Evolutionary conservation across 345 rosid genomes (phyloP), one percentile per base, ranked within the genome.

Genomic region (Passiflora organensis): DNA sequence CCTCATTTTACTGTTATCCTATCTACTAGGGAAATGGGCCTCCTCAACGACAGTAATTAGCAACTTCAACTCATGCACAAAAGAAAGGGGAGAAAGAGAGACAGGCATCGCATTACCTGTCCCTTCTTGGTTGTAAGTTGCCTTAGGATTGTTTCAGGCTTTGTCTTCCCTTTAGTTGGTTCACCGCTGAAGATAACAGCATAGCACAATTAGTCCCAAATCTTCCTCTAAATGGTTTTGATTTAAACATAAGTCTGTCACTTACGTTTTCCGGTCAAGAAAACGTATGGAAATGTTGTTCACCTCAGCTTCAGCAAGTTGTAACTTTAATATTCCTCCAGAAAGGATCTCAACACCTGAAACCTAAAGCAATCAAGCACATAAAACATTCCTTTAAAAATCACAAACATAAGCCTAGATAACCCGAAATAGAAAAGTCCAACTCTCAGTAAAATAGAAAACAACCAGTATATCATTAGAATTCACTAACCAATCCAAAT

Each of bases 101-200:
- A n/a, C n/a, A n/a, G n/a, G n/a, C n/a, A n/a, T n/a, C n/a, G n/a
- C n/a, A n/a, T 54, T 62, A 89, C 99, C 97, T 89, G 99, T 32
- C 97, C 97, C 71, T 93, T 93, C 75, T 86, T 89, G 49, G 96
- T 93, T 59, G 96, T 89, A 54, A 93, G 95, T 63, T 93, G 91
- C 63, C 95, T 71, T 15, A 89, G 88, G 62, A 93, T 83, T 41
- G 90, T 89, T 73, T 86, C 97, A 53, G 77, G 67, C 54, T 76
- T 79, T 43, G 96, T 93, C 79, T 80, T 89, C 71, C 97, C 96
- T 67, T 77, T 77, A 12, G 96, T 81, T 63, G 91, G 91, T 67
- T 91, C 97, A 32, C 96, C 97, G 41, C 96, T 89, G 76, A 56
- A 71, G 51, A 63, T n/a, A 70, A 49, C 59, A 77, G 25, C 34